These are phyloP conservation scores for Senna tora DNA, from an alignment of 306 rosid genomes.

Conservation along the genomic window DNA sequence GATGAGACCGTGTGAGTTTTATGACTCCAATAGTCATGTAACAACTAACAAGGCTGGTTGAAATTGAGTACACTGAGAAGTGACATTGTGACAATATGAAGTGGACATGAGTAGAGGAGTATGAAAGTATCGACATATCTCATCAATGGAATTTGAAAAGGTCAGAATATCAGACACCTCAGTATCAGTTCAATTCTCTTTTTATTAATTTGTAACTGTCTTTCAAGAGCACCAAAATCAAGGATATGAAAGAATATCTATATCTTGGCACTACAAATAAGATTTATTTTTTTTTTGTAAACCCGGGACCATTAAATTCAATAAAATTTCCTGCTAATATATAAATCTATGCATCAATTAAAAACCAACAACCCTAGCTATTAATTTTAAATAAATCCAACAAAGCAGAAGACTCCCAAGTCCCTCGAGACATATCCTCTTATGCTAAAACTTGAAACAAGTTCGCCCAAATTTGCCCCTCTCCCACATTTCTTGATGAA, in stretches of 20 bases:
- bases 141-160: background rate
- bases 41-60: background rate
- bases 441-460: conserved; percentile 17
- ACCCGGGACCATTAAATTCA: background rate
- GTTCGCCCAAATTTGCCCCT: background rate
- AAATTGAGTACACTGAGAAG: background rate
- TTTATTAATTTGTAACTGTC: conserved; percentile 4
- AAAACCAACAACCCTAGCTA: background rate
- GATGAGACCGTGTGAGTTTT: background rate
- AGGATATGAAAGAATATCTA: background rate
- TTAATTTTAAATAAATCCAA: background rate
- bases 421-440: background rate
- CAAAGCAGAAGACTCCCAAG: background rate
- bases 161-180: background rate
- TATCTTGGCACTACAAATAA: conserved; percentile 4
- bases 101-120: background rate
- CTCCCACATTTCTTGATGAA: conserved; percentile 2
- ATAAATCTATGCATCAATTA: conserved; percentile 14
- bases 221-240: background rate
- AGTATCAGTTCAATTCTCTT: conserved; percentile 23
- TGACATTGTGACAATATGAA: conserved; percentile 20
- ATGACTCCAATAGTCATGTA: background rate
- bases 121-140: background rate
- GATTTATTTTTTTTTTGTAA: background rate
- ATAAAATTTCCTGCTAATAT: background rate